Evolutionary conservation across 1,284 basidiomycete species (phyloP).

Genomic region (Trametes sp.): DNA sequence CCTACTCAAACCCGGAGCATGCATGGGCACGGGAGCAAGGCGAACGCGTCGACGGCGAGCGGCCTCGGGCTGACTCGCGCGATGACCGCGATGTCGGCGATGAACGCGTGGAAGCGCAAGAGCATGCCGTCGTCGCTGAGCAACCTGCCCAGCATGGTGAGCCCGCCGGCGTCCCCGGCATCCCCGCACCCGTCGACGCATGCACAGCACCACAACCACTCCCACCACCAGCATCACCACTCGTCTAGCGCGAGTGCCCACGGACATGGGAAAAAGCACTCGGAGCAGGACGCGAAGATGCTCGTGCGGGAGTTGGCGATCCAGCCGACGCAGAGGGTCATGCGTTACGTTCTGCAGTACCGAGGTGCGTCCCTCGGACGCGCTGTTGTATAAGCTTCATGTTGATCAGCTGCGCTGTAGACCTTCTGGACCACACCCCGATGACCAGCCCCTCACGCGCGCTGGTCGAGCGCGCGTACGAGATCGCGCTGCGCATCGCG

Average conservation of each 20-base stretch:
- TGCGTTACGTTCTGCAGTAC: conserved; percentile 73
- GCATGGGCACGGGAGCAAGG: conserved; percentile 18
- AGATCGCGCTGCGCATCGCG: conserved; percentile 66
- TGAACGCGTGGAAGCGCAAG: conserved; percentile 34
- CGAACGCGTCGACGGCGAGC: conserved; percentile 24
- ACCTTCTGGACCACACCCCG: conserved; percentile 54
- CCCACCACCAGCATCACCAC: conserved; percentile 1
- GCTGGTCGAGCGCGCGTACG: conserved; percentile 65
- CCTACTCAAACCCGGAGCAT: conserved; percentile 11
- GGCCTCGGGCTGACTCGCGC: conserved; percentile 33
- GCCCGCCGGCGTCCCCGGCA: conserved; percentile 19
- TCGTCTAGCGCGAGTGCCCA: conserved; percentile 20
- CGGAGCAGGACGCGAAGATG: conserved; percentile 40
- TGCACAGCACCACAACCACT: background rate
- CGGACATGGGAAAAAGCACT: conserved; percentile 25
- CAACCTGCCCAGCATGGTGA: conserved; percentile 28
- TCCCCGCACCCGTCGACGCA: conserved; percentile 13
- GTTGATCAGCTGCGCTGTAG: conserved; percentile 36
- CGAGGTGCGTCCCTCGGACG: conserved; percentile 53
- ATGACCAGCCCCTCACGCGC: conserved; percentile 49
- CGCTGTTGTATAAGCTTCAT: conserved; percentile 8
- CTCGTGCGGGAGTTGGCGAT: conserved; percentile 70
- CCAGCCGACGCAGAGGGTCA: conserved; percentile 71
- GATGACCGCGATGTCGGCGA: conserved; percentile 29
- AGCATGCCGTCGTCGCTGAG: conserved; percentile 37